Conservation (phyloP, 2,329 filamentous ascomycete genomes). For the Fusarium sp. region DNA sequence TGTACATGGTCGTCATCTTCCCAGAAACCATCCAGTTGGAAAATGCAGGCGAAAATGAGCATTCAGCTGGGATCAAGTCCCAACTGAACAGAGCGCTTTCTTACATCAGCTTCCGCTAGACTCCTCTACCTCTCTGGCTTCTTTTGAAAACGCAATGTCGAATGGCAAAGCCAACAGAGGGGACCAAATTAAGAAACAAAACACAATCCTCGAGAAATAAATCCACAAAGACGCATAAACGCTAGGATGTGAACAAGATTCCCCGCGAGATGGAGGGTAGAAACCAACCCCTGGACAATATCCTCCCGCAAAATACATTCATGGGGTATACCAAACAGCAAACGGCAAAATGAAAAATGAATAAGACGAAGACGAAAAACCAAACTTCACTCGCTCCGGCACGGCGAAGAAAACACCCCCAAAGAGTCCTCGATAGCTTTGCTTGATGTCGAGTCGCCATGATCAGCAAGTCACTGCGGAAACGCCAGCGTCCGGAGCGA, state of each 20-base stretch:
- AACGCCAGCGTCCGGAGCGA: slow-evolving; percentile 38
- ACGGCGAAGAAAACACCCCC: slow-evolving; percentile 13
- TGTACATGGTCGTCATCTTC: slow-evolving; percentile 37
- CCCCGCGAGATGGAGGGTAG: slow-evolving; percentile 22
- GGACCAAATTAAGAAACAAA: slow-evolving; percentile 21
- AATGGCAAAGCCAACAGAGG: slow-evolving; percentile 1
- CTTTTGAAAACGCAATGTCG: slow-evolving; percentile 3
- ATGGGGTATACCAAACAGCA: slow-evolving; percentile 47
- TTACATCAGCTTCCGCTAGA: not conserved
- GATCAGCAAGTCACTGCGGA: slow-evolving; percentile 23
- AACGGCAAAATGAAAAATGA: slow-evolving; percentile 28
- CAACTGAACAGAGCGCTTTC: not conserved
- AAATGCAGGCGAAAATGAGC: slow-evolving; percentile 48
- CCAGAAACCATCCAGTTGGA: slow-evolving; percentile 15
- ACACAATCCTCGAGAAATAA: slow-evolving; percentile 20
- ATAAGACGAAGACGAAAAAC: not conserved
- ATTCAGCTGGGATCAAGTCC: slow-evolving; percentile 11
- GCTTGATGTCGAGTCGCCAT: slow-evolving; percentile 24
- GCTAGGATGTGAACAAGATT: slow-evolving; percentile 34
- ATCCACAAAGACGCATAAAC: slow-evolving; percentile 30
- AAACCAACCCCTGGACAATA: slow-evolving; percentile 23
- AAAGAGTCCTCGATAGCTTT: slow-evolving; percentile 17
- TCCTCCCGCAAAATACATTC: slow-evolving; percentile 42
- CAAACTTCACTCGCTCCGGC: slow-evolving; percentile 28
- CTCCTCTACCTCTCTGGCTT: not conserved